phyloP scores from a whole-genome alignment of 2,329 filamentous ascomycete species.

The Colletotrichum euphorbiae region DNA sequence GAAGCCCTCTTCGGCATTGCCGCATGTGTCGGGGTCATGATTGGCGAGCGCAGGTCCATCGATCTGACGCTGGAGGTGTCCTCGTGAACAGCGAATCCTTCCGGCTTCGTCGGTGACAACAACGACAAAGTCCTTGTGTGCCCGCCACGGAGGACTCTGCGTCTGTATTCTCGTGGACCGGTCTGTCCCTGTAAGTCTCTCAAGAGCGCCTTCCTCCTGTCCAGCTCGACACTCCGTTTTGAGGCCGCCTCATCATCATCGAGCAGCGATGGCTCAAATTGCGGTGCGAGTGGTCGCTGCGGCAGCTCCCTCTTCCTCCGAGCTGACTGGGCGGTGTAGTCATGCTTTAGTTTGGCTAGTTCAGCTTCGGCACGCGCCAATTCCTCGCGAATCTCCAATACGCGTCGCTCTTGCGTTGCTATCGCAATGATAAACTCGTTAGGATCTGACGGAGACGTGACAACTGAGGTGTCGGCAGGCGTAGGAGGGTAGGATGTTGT shows the following conservation, averaged over 20 bases:
- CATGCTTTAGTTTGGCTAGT: constrained; percentile 80
- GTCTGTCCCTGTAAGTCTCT: constrained; percentile 55
- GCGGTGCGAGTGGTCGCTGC: constrained; percentile 51
- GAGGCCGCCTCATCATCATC: constrained; percentile 52
- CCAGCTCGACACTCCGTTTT: constrained; percentile 70
- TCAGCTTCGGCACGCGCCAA: constrained; percentile 84
- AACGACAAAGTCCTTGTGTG: constrained; percentile 79
- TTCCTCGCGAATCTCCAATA: constrained; percentile 92
- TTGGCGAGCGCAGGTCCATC: constrained; percentile 45
- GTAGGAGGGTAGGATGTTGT: constrained; percentile 62
- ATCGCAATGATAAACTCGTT: constrained; percentile 86
- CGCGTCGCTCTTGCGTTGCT: constrained; percentile 89
- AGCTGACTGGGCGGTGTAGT: constrained; percentile 83
- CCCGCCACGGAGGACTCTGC: constrained; percentile 76
- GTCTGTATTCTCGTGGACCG: constrained; percentile 56
- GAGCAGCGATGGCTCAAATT: constrained; percentile 45
- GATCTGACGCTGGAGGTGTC: constrained; percentile 59
- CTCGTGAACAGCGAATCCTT: constrained; percentile 58
- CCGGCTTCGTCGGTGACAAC: constrained; percentile 74
- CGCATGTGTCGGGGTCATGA: constrained; percentile 50
- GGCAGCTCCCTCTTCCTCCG: constrained; percentile 78
- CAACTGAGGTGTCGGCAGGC: constrained; percentile 57
- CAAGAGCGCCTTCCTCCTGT: constrained; percentile 77
- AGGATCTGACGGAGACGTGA: constrained; percentile 64
- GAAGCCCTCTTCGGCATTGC: constrained; percentile 67